Conservation (phyloP, 1,284 basidiomycete genomes). For the Rhizoctonia solani region DNA sequence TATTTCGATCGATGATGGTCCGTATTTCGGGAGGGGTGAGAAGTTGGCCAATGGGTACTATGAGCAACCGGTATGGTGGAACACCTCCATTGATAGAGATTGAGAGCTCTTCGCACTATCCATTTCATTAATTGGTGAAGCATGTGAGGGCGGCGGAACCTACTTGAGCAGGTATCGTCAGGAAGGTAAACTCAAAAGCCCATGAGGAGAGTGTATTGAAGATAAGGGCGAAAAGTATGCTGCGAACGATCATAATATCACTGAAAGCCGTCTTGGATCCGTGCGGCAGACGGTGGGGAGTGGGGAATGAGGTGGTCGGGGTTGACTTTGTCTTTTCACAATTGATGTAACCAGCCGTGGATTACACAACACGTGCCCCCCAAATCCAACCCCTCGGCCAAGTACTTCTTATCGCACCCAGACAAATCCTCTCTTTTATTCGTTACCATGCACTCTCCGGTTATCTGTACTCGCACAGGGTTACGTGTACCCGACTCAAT, state of each 20-base stretch:
- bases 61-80: constrained; percentile 24
- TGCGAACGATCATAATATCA: constrained; percentile 8
- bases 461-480: neutral
- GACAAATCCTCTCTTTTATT: constrained; percentile 3
- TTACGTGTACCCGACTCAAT: neutral
- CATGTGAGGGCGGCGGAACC: too few species aligned
- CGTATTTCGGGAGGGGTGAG: constrained; percentile 60
- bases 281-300: neutral
- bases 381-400: neutral
- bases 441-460: neutral
- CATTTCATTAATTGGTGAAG: too few species aligned
- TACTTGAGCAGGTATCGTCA: constrained; percentile 27
- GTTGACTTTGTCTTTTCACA: neutral
- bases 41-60: constrained; percentile 22
- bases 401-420: constrained; percentile 16
- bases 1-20: constrained; percentile 60
- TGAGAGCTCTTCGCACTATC: constrained; percentile 29
- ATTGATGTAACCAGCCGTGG: neutral
- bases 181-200: constrained; percentile 25
- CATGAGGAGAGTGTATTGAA: constrained; percentile 1
- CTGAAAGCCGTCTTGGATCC: neutral
- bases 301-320: constrained; percentile 11
- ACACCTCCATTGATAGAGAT: constrained; percentile 12
- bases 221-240: neutral
- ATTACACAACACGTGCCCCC: constrained; percentile 24